phyloP scores from a whole-genome alignment of 2,329 filamentous ascomycete species.

The Ophiocordyceps australis region DNA sequence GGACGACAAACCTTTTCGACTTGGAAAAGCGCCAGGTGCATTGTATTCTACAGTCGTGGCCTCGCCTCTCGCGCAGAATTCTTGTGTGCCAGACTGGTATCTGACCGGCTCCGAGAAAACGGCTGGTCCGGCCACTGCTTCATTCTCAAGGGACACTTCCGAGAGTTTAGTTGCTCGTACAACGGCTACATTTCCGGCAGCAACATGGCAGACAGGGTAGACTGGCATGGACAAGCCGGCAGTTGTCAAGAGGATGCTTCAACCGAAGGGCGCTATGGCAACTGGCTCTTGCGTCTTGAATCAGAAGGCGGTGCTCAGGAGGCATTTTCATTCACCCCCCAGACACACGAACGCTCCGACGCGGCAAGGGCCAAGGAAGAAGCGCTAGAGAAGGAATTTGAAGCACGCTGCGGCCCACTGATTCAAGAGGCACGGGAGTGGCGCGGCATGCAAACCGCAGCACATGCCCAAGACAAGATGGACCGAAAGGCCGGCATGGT shows the following conservation, averaged over 20 bases:
- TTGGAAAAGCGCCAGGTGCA: slow-evolving; percentile 25
- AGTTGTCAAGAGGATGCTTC: slow-evolving; percentile 6
- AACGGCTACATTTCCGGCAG: slow-evolving; percentile 27
- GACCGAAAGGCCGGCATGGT: slow-evolving; percentile 27
- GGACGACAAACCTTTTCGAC: slow-evolving; percentile 25
- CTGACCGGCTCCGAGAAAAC: slow-evolving; percentile 23
- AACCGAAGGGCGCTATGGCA: slow-evolving; percentile 20
- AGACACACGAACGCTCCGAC: slow-evolving; percentile 19
- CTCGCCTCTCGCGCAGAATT: slow-evolving; percentile 32
- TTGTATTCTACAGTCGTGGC: slow-evolving; percentile 33
- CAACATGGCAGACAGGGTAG: slow-evolving; percentile 20
- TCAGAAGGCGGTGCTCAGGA: slow-evolving; percentile 20
- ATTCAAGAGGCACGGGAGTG: slow-evolving; percentile 24
- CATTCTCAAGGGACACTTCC: slow-evolving; percentile 35
- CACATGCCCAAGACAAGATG: slow-evolving; percentile 9
- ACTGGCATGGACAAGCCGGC: slow-evolving; percentile 16
- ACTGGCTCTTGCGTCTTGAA: slow-evolving; percentile 24
- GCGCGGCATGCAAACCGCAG: slow-evolving; percentile 7
- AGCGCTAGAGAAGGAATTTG: slow-evolving; percentile 29
- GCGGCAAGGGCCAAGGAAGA: slow-evolving; percentile 25
- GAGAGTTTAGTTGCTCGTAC: slow-evolving; percentile 34
- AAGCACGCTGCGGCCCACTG: slow-evolving; percentile 22
- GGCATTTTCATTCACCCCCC: slow-evolving; percentile 17
- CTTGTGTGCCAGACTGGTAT: slow-evolving; percentile 24
- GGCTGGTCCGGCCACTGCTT: slow-evolving; percentile 34